Evolutionary conservation across 345 rosid species (phyloP).

Genomic region (Aegle marmelos): DNA sequence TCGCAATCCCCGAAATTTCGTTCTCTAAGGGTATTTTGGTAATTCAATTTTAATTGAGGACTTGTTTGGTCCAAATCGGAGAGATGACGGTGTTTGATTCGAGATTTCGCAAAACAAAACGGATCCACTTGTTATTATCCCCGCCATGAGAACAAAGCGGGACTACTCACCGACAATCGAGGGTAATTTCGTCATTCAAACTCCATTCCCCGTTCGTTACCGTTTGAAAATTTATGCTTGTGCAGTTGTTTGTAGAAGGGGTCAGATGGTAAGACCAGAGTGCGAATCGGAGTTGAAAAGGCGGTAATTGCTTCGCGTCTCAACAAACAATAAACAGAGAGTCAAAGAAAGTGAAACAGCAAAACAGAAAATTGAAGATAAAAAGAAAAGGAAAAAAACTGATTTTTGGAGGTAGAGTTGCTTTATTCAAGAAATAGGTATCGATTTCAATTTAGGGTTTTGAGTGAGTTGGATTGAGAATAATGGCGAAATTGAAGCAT

Average conservation of each 20-base stretch:
- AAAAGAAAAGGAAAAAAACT: too few relatives aligned
- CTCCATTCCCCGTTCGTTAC: neutral
- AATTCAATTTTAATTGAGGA: neutral
- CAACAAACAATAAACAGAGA: neutral
- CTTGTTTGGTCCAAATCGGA: neutral
- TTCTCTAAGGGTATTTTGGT: neutral
- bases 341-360: too few relatives aligned
- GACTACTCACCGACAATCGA: neutral
- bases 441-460: neutral
- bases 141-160: too few relatives aligned
- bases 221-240: neutral
- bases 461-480: neutral
- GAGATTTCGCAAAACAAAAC: neutral
- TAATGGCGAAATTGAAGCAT: conserved; percentile 71
- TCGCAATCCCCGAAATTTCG: too few relatives aligned
- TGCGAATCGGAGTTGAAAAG: neutral
- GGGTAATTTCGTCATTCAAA: neutral
- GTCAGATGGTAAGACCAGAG: too few relatives aligned
- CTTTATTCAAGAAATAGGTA: neutral
- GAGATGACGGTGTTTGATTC: too few relatives aligned
- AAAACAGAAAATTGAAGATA: neutral
- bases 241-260: too few relatives aligned
- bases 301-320: neutral
- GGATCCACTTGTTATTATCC: neutral
- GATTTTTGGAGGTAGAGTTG: neutral